Base-by-base conservation (phyloP, 306 rosid species). In the Vachellia pachyceras region DNA sequence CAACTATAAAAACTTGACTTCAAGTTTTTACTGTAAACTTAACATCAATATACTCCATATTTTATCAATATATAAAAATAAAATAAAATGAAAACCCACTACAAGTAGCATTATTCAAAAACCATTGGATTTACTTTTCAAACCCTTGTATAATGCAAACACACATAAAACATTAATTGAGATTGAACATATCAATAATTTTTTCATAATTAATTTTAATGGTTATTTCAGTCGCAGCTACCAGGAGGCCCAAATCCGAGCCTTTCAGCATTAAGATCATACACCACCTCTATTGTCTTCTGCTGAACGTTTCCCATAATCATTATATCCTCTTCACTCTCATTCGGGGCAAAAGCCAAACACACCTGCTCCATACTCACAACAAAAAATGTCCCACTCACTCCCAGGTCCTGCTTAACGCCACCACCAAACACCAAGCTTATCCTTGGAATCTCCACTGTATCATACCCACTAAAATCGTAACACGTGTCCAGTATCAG, bases 401-500 rank as follows among this genome's bases (percentile, higher is more conserved):
- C 8, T 2, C 81, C 79, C 5, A 90, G 10, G 0, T 85, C 86
- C 77, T 87, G 76, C 2, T 41, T 18, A 3, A 47, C 78, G 7
- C 73, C 80, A 2, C 88, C 88, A 0, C 37, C 83, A 3, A 93
- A 85, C 25, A 12, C 9, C 10, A 93, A 87, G 14, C 12, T 29
- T 37, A 91, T 66, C 66, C 55, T 88, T 1, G 97, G 97, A 69
- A 87, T 0, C 0, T 1, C 0, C 10, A 88, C 7, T 5, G 60
- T 7, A 0, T 35, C 12, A 18, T 14, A 37, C 0, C 71, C 79
- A 2, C 85, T 88, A 2, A 93, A 72, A 54, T 93, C 90, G 15
- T 91, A 93, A 13, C 97, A 93, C 2, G 97, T 93, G 79, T 93
- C 97, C 0, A 93, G 77, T 9, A 90, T 12, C 3, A 89, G 84